These are phyloP conservation scores for Aspergillus carlsbadensis DNA, from an alignment of 495 filamentous ascomycete genomes.

Conservation along the genomic window DNA sequence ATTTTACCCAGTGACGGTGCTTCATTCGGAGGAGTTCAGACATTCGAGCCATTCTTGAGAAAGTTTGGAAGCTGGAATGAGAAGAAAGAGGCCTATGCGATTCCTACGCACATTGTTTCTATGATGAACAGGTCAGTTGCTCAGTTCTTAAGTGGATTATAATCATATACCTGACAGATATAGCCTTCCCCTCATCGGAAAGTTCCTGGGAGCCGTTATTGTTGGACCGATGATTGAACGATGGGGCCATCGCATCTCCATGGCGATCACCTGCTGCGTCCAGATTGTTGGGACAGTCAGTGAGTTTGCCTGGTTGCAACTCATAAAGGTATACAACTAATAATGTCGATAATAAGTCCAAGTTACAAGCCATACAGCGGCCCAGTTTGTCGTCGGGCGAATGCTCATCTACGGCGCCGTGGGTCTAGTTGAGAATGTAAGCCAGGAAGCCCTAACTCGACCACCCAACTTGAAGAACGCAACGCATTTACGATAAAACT, in stretches of 20 bases:
- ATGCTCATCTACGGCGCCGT: background rate
- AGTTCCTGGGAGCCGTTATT: background rate
- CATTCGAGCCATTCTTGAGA: background rate
- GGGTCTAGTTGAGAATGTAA: background rate
- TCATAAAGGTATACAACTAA: too few species aligned
- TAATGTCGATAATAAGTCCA: too few species aligned
- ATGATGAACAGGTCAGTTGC: background rate
- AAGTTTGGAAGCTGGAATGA: background rate
- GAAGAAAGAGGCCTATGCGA: background rate
- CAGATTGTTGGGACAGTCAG: background rate
- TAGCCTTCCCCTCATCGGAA: background rate
- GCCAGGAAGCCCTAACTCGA: too few species aligned
- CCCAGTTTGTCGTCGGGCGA: background rate
- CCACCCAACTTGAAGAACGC: background rate
- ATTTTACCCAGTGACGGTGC: background rate
- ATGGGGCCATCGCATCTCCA: background rate
- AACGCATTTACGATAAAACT: background rate
- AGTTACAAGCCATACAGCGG: background rate
- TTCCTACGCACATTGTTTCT: background rate
- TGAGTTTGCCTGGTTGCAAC: constrained; percentile 1
- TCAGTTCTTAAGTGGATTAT: too few species aligned
- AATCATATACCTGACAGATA: background rate
- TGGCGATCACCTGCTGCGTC: background rate
- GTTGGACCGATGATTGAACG: background rate
- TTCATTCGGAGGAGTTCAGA: background rate